These are phyloP conservation scores for Hamamelis virginiana DNA, from an alignment of 164 flowering plant genomes.

Conservation along the genomic window DNA sequence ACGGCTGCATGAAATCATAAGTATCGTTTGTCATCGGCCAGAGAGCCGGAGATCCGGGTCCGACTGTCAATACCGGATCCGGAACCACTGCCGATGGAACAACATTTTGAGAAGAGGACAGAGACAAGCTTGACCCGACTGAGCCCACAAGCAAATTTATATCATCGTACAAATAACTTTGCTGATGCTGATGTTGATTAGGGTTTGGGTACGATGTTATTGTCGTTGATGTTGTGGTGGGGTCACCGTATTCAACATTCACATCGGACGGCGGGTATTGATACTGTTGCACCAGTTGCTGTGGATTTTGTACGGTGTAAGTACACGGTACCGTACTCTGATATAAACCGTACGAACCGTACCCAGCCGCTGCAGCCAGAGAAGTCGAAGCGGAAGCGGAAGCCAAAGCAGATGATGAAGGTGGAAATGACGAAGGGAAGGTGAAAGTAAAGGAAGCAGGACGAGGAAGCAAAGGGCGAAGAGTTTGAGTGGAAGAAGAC, in stretches of 20 bases:
- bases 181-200: not conserved
- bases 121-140: constrained; percentile 40
- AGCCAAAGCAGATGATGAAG: too few species aligned
- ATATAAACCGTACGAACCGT: constrained; percentile 23
- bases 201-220: constrained; percentile 14
- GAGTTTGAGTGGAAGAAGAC: constrained; percentile 2
- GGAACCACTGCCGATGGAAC: constrained; percentile 18
- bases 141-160: constrained; percentile 42
- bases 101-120: constrained; percentile 14
- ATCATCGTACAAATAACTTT: constrained; percentile 28
- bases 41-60: constrained; percentile 34
- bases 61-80: constrained; percentile 28
- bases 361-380: not conserved
- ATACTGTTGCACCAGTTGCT: constrained; percentile 6
- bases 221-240: not conserved
- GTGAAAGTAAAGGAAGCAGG: constrained; percentile 2
- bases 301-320: constrained; percentile 9
- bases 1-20: constrained; percentile 49
- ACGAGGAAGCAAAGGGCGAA: constrained; percentile 11
- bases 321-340: constrained; percentile 24
- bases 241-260: not conserved
- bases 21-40: constrained; percentile 46
- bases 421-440: too few species aligned
- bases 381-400: too few species aligned
- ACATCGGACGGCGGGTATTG: constrained; percentile 3